Percentiles rank a stretch among this genome's conserved stretches.
These are phyloP conservation scores for Plasmodium vivax DNA, from an alignment of 169 alveolate genomes.

Conservation along the genomic window DNA sequence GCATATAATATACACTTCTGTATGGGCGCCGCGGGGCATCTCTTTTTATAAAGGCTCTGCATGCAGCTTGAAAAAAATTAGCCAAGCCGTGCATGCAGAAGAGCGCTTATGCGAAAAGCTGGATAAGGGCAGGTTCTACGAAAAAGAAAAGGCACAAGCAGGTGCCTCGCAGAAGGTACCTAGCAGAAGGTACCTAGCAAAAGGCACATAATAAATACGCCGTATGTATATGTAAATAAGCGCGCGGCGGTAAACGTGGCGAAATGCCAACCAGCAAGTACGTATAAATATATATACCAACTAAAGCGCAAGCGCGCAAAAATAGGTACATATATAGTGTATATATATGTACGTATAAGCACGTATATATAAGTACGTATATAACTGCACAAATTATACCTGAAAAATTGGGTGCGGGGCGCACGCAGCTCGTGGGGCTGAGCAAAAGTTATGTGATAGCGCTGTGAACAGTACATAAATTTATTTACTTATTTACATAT, in stretches of 20 bases:
- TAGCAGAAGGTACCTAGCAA: not conserved
- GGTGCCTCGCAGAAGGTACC: not conserved
- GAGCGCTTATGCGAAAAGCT: conserved; percentile 28
- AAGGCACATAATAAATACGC: conserved; percentile 4
- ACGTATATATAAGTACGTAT: not conserved
- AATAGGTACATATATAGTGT: not conserved
- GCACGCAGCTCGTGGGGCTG: not conserved
- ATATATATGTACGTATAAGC: not conserved
- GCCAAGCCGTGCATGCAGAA: conserved; percentile 32
- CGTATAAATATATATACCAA: not conserved
- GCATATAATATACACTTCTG: not conserved
- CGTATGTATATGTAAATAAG: conserved; percentile 6
- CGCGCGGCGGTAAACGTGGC: not conserved
- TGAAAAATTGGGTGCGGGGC: not conserved
- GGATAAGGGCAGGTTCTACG: not conserved
- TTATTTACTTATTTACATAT: not conserved
- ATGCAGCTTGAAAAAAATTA: conserved; percentile 3
- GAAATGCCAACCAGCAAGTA: not conserved
- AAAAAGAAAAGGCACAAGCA: conserved; percentile 7
- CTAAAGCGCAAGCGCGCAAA: not conserved
- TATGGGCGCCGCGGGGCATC: not conserved
- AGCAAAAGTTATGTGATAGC: not conserved
- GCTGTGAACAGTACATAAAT: not conserved
- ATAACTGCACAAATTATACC: not conserved
- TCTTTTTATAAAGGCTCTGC: not conserved